Conservation (phyloP, 2,329 filamentous ascomycete genomes). For the Fusarium phyllophilum region DNA sequence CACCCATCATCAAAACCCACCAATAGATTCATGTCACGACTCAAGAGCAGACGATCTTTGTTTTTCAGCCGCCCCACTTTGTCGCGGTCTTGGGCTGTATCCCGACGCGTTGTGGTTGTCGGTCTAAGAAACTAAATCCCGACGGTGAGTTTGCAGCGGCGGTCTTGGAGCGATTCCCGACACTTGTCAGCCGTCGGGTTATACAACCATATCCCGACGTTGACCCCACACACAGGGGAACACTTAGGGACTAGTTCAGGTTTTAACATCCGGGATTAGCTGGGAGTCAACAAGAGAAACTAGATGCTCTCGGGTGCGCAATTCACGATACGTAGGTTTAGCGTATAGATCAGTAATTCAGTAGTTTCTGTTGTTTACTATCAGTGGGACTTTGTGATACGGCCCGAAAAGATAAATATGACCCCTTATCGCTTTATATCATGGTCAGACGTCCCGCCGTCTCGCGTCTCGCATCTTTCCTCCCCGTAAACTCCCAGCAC, state of each 20-base stretch:
- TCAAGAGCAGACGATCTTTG: not conserved
- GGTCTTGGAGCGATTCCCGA: not conserved
- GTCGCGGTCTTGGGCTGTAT: not conserved
- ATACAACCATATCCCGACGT: not conserved
- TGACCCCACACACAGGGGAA: not conserved
- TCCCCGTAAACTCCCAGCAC: not conserved
- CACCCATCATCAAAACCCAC: not conserved
- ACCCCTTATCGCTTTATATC: not conserved
- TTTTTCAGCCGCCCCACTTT: not conserved
- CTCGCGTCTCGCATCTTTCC: not conserved
- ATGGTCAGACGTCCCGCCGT: not conserved
- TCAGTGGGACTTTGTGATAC: not conserved
- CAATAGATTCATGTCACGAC: not conserved
- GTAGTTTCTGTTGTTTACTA: not conserved
- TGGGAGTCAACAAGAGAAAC: not conserved
- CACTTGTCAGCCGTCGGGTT: conserved; percentile 2
- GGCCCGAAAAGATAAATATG: not conserved
- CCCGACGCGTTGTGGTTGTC: not conserved
- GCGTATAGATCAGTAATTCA: not conserved
- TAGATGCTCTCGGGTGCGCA: not conserved
- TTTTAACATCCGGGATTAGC: not conserved
- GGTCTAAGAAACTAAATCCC: not conserved
- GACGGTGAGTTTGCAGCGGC: not conserved
- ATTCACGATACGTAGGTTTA: not conserved
- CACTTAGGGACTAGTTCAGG: not conserved